phyloP scores from a whole-genome alignment of 2,329 filamentous ascomycete genomes.

The Neofusicoccum parvum region DNA sequence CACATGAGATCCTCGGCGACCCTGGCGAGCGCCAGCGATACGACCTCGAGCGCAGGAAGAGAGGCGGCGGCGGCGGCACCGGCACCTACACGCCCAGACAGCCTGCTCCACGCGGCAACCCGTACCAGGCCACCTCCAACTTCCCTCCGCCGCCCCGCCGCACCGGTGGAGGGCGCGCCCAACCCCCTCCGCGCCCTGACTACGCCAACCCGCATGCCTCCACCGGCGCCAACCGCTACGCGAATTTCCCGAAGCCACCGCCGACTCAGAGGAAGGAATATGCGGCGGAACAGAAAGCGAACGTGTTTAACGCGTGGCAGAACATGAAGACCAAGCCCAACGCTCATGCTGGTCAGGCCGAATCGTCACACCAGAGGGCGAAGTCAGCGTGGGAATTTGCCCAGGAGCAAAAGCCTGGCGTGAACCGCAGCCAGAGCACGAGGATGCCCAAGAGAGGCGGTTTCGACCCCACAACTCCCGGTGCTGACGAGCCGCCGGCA shows the following conservation, averaged over 20 bases:
- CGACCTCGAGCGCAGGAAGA: conserved; percentile 61
- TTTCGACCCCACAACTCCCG: conserved; percentile 60
- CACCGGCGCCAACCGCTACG: conserved; percentile 48
- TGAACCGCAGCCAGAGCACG: conserved; percentile 42
- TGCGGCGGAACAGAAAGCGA: conserved; percentile 38
- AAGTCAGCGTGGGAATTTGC: conserved; percentile 22
- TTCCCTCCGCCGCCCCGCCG: conserved; percentile 48
- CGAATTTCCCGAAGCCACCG: conserved; percentile 45
- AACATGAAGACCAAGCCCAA: conserved; percentile 46
- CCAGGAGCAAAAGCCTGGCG: conserved; percentile 35
- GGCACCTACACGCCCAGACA: conserved; percentile 9
- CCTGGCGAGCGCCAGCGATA: conserved; percentile 61
- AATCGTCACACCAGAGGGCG: conserved; percentile 7
- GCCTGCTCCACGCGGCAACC: conserved; percentile 21
- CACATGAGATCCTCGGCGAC: conserved; percentile 75
- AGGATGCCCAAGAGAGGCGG: conserved; percentile 55
- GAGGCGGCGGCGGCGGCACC: conserved; percentile 21
- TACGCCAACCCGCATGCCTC: conserved; percentile 27
- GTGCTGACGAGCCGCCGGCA: conserved; percentile 62
- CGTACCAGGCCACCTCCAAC: conserved; percentile 31
- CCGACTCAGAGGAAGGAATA: conserved; percentile 41
- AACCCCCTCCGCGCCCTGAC: conserved; percentile 31
- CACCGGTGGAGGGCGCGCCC: conserved; percentile 37
- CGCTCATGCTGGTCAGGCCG: background rate
- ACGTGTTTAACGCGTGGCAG: conserved; percentile 53